Evolutionary conservation across 495 filamentous ascomycete species (phyloP).

Genomic region (Lasiosphaeriaceae sp.): DNA sequence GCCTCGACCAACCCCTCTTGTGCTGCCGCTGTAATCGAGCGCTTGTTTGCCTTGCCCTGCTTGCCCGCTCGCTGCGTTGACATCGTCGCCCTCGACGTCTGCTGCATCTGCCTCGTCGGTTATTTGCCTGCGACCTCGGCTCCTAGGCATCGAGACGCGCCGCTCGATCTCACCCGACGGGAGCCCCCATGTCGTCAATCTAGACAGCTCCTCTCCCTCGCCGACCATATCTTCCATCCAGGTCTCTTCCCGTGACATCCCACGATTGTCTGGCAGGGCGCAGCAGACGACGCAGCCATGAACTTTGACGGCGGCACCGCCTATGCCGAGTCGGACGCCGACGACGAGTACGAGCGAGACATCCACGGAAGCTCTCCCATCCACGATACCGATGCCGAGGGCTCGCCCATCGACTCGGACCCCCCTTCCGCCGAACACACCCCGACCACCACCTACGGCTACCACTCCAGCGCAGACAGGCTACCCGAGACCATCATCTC

Average conservation of each 20-base stretch:
- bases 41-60: background rate
- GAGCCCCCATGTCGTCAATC: slow-evolving; percentile 8
- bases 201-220: slow-evolving; percentile 3
- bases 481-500: slow-evolving; percentile 76
- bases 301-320: slow-evolving; percentile 56
- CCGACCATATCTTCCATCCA: background rate
- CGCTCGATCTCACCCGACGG: background rate
- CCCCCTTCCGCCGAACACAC: slow-evolving; percentile 79
- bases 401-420: slow-evolving; percentile 76
- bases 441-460: slow-evolving; percentile 78
- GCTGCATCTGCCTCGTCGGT: no score
- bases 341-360: slow-evolving; percentile 90
- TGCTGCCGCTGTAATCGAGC: no score
- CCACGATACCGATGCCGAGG: slow-evolving; percentile 71
- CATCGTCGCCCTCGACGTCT: background rate
- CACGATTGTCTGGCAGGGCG: slow-evolving; percentile 25
- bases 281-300: slow-evolving; percentile 37
- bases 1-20: no score
- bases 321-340: slow-evolving; percentile 85
- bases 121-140: background rate
- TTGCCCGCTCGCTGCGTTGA: background rate
- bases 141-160: slow-evolving; percentile 1
- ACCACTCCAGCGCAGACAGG: slow-evolving; percentile 60
- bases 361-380: slow-evolving; percentile 68
- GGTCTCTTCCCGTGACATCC: no score